Evolutionary conservation across 2,329 filamentous ascomycete species (phyloP), one percentile per base, ranked within the genome.

Genomic region (Trichophaea hybrida): DNA sequence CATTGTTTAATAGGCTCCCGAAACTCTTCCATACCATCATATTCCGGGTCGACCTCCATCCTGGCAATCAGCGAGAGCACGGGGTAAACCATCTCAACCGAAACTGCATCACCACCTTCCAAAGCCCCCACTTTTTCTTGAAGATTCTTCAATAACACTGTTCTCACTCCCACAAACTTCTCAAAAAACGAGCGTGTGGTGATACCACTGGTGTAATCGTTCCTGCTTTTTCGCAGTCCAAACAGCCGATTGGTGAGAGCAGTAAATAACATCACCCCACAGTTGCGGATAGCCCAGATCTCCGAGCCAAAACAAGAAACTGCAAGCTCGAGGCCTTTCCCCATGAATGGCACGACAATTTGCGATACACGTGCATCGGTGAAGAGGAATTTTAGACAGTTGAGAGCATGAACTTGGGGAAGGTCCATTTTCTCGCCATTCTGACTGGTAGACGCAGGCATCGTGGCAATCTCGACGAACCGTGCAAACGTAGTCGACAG

Each of bases 221-320:
- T 79, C 70, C 72, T 89, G 75, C 75, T 88, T 72, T 88, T 84
- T 58, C 81, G 83, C 0, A 83, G 87, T 13, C 87, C 86, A 33
- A 93, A 81, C 0, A 94, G 74, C 63, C 80, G 80, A 69, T 93
- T 87, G 56, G 94, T 86, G 4, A 96, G 76, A 63, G 88, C 88
- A 58, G 91, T 82, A 65, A 97, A 83, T 5, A 98, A 80, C 73
- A 97, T 85, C 37, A 97, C 74, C 1, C 89, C 89, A 66, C 89
- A 96, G 71, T 98, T 98, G 0, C 90, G 84, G 59, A 98, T 89
- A 0, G 90, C 88, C 93, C 93, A 98, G 62, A 93, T 81, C 61
- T 86, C 79, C 0, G 88, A 93, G 49, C 82, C 84, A 13, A 98
- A 77, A 55, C 85, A 88, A 60, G 80, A 79, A 8, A 87, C 86